These are phyloP conservation scores for Calonectria ilicicola DNA, from an alignment of 2,329 filamentous ascomycete genomes.

Conservation along the genomic window DNA sequence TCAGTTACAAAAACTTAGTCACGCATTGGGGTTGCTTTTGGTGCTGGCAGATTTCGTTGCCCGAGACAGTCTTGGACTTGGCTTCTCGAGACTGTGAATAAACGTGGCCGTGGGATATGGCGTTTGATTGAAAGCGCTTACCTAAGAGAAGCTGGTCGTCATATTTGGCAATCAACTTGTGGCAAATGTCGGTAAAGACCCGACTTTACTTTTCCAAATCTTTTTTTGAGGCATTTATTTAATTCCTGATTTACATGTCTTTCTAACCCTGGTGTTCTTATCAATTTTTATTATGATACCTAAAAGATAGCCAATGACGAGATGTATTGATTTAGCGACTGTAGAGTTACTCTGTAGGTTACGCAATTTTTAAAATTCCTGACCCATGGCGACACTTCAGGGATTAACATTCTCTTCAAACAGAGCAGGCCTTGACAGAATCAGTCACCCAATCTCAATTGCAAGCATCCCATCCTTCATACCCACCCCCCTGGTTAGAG, in stretches of 20 bases:
- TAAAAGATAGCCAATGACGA: neutral
- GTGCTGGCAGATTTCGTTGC: neutral
- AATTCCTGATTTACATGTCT: neutral
- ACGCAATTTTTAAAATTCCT: neutral
- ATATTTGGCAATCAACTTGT: neutral
- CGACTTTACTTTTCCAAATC: neutral
- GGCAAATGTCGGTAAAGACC: neutral
- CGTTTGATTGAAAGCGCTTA: neutral
- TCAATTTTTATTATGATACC: neutral
- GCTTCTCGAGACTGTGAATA: neutral
- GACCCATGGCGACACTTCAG: neutral
- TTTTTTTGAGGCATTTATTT: neutral
- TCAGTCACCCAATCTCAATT: no score
- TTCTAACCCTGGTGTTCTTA: neutral
- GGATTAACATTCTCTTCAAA: neutral
- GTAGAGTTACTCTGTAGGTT: neutral
- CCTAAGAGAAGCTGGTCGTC: neutral
- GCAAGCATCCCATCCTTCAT: no score
- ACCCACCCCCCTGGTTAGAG: no score
- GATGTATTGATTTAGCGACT: neutral
- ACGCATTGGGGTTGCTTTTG: neutral
- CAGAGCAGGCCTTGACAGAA: no score
- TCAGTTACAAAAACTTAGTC: neutral
- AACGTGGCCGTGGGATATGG: neutral
- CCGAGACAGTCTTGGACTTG: neutral